These are phyloP conservation scores for Turritis glabra DNA, from an alignment of 345 rosid genomes.

Conservation along the genomic window DNA sequence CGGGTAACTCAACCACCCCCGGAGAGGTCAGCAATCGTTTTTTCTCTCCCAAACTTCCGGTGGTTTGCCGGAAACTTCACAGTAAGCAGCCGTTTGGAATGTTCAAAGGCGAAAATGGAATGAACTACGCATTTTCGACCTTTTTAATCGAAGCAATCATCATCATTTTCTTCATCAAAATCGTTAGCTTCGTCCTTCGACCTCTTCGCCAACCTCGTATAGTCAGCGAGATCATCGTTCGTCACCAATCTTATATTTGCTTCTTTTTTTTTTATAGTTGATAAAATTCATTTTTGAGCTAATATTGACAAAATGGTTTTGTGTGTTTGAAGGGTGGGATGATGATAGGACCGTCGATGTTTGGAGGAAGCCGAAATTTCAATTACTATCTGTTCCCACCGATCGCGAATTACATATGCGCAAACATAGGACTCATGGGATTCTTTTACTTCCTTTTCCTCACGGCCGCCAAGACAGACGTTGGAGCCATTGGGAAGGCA, in stretches of 20 bases:
- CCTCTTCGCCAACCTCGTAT: slow-evolving; percentile 71
- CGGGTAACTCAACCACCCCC: slow-evolving; percentile 3
- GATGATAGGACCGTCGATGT: slow-evolving; percentile 72
- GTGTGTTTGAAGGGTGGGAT: slow-evolving; percentile 62
- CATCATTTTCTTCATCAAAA: slow-evolving; percentile 41
- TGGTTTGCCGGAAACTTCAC: slow-evolving; percentile 37
- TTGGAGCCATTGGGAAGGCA: slow-evolving; percentile 40
- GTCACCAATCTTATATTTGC: slow-evolving; percentile 17
- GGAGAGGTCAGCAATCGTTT: neutral
- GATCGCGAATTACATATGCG: slow-evolving; percentile 42
- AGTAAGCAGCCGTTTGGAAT: slow-evolving; percentile 39
- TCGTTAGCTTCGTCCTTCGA: slow-evolving; percentile 53
- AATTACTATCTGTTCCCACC: slow-evolving; percentile 43
- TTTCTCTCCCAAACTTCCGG: slow-evolving; percentile 18
- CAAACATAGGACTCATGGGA: slow-evolving; percentile 58
- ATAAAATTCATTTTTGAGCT: too few species aligned
- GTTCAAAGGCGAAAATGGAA: slow-evolving; percentile 48
- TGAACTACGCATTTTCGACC: slow-evolving; percentile 41
- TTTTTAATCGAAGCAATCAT: slow-evolving; percentile 48
- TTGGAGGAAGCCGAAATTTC: slow-evolving; percentile 51
- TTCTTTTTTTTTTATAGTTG: neutral
- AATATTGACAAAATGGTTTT: neutral
- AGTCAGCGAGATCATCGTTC: slow-evolving; percentile 68
- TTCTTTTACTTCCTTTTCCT: slow-evolving; percentile 62
- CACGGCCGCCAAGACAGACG: slow-evolving; percentile 55